These are phyloP conservation scores for Trichoderma breve DNA, from an alignment of 2,329 filamentous ascomycete genomes.

Conservation along the genomic window DNA sequence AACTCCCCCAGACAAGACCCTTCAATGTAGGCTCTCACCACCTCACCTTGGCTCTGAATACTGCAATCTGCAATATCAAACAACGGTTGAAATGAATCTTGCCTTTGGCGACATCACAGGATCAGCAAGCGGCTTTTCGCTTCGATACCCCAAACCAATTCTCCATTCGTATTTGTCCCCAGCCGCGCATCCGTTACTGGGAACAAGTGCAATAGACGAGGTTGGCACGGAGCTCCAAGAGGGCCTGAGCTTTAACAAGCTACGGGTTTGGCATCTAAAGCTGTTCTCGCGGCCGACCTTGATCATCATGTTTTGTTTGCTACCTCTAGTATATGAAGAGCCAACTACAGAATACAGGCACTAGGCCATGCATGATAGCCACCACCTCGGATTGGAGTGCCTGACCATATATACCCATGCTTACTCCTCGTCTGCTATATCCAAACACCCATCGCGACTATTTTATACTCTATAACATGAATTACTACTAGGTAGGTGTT, in stretches of 20 bases:
- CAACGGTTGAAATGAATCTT: neutral
- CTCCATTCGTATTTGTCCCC: neutral
- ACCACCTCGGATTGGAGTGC: neutral
- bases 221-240: neutral
- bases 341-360: neutral
- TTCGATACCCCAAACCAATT: neutral
- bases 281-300: neutral
- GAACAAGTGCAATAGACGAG: constrained; percentile 1
- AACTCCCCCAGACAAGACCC: neutral
- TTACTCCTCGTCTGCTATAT: neutral
- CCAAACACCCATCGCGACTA: neutral
- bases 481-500: neutral
- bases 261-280: neutral
- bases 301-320: neutral
- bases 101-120: neutral
- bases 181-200: neutral
- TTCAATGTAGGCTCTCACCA: neutral
- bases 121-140: neutral
- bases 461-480: neutral
- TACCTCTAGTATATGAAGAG: neutral
- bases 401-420: neutral
- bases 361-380: neutral
- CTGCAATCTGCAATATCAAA: neutral
- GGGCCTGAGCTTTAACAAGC: neutral
- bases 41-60: neutral